Conservation (phyloP, 768 basidiomycete species). For the Hydnomerulius pinastri region DNA sequence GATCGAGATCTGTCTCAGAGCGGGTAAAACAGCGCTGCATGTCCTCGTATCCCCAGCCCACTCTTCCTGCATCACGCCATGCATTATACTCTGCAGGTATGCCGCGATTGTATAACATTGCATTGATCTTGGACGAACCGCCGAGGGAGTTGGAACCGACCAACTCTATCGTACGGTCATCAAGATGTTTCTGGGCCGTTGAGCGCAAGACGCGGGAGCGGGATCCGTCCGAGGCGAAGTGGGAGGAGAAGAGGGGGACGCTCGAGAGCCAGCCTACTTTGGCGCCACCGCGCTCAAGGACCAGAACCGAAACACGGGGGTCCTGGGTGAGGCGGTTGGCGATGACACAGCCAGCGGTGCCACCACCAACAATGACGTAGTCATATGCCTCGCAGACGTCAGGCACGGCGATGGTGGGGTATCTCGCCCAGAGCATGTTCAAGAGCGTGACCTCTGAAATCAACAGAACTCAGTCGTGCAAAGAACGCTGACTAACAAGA, state of each 20-base stretch:
- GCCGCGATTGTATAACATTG: conserved; percentile 35
- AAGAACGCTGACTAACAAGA: too few relatives aligned
- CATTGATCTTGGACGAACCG: conserved; percentile 49
- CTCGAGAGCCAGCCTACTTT: conserved; percentile 28
- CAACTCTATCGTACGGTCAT: neutral
- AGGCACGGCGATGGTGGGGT: neutral
- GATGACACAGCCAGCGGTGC: conserved; percentile 4
- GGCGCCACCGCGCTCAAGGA: conserved; percentile 37
- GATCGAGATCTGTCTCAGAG: conserved; percentile 25
- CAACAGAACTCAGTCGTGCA: too few relatives aligned
- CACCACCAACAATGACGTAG: conserved; percentile 9
- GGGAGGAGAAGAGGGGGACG: conserved; percentile 32
- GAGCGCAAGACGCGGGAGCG: neutral
- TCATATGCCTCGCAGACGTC: neutral
- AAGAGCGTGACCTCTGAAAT: too few relatives aligned
- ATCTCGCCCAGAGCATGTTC: neutral
- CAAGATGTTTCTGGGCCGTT: neutral
- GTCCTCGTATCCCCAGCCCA: conserved; percentile 39
- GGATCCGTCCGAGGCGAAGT: conserved; percentile 15
- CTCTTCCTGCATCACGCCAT: conserved; percentile 30
- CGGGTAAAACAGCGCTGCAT: conserved; percentile 36
- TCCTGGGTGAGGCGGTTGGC: conserved; percentile 39
- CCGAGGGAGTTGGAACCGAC: conserved; percentile 38
- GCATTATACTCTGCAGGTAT: conserved; percentile 33
- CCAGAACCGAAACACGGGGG: conserved; percentile 27